Conservation (phyloP, 1,284 basidiomycete species). For the Fereydounia khargensis region DNA sequence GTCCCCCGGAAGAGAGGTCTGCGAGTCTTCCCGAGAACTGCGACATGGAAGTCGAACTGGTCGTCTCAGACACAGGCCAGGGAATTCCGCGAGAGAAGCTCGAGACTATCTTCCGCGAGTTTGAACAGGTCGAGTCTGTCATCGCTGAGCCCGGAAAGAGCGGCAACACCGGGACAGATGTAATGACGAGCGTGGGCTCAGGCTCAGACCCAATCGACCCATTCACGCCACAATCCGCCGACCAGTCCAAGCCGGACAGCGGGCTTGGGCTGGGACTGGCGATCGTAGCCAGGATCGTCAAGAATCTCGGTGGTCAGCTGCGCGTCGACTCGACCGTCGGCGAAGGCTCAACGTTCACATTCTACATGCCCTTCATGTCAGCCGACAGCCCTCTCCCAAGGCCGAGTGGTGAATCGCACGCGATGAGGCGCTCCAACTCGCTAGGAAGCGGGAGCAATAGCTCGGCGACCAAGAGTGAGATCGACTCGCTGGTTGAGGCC, state of each 20-base stretch:
- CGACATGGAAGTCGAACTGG: constrained; percentile 68
- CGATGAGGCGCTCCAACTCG: constrained; percentile 34
- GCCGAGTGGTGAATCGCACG: not conserved
- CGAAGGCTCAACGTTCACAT: constrained; percentile 73
- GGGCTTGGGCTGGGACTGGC: constrained; percentile 70
- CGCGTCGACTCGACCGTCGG: constrained; percentile 72
- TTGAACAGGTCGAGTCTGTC: constrained; percentile 75
- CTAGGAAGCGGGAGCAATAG: constrained; percentile 33
- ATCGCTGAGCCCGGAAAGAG: constrained; percentile 24
- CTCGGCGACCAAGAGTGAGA: constrained; percentile 59
- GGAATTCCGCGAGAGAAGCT: constrained; percentile 74
- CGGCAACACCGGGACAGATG: too few species aligned
- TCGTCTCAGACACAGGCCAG: constrained; percentile 74
- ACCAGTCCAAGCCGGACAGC: constrained; percentile 17
- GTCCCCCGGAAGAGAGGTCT: constrained; percentile 23
- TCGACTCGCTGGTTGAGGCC: constrained; percentile 70
- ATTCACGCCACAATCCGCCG: too few species aligned
- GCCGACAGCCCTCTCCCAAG: constrained; percentile 18
- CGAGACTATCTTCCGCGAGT: constrained; percentile 79
- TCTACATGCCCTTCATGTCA: constrained; percentile 66
- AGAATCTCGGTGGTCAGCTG: constrained; percentile 75
- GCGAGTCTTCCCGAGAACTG: constrained; percentile 24
- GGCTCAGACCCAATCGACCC: constrained; percentile 11
- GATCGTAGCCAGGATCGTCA: constrained; percentile 77
- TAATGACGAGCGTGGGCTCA: too few species aligned